These are phyloP conservation scores for Flaveria ramosissima DNA, from an alignment of 129 eudicot genomes.

Conservation along the genomic window DNA sequence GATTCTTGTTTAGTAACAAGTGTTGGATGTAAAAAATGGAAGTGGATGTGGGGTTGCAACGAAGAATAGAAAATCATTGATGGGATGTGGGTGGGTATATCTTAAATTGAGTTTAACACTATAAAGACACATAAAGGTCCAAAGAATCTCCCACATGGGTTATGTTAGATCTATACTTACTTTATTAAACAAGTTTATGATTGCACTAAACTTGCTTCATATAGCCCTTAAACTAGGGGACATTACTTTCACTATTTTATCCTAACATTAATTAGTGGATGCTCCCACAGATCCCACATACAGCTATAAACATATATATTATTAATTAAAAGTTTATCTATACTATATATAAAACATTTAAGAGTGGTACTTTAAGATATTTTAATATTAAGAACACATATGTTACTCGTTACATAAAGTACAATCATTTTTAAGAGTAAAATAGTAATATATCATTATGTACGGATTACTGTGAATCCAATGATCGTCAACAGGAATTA, in stretches of 20 bases:
- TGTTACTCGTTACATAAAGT: too few species aligned
- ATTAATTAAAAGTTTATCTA: too few species aligned
- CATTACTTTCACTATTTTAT: conserved; percentile 35
- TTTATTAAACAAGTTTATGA: conserved; percentile 44
- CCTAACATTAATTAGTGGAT: conserved; percentile 37
- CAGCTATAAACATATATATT: conserved; percentile 22
- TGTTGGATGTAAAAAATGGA: not conserved
- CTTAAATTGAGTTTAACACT: conserved; percentile 10
- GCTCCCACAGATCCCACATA: conserved; percentile 37
- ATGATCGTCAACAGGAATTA: too few species aligned
- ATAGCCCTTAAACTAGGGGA: conserved; percentile 36
- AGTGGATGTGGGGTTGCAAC: conserved; percentile 5
- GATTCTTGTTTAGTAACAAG: not conserved
- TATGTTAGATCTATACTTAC: conserved; percentile 42
- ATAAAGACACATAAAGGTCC: conserved; percentile 38
- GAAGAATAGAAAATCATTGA: conserved; percentile 5
- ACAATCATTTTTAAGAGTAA: too few species aligned
- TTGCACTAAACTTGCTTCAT: conserved; percentile 30
- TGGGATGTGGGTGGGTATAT: not conserved
- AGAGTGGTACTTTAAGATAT: too few species aligned
- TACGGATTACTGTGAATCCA: too few species aligned
- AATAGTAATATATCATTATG: too few species aligned
- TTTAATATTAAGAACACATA: too few species aligned
- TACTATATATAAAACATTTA: too few species aligned
- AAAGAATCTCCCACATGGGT: conserved; percentile 46